phyloP scores from a whole-genome alignment of 768 basidiomycete species.

The Rhodosporidiobolus odoratus region DNA sequence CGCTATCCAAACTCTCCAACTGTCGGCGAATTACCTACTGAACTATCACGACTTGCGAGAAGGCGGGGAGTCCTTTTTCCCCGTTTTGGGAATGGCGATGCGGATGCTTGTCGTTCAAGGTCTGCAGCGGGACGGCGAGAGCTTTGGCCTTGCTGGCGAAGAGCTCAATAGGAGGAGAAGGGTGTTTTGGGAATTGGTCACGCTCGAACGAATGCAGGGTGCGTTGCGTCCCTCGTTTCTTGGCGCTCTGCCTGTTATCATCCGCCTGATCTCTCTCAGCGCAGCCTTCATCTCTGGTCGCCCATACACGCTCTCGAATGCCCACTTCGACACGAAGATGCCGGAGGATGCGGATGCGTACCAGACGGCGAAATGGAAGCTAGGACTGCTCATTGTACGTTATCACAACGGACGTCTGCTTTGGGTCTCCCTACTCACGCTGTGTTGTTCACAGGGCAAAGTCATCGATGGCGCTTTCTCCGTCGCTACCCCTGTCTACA shows the following conservation, averaged over 20 bases:
- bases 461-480: constrained; percentile 33
- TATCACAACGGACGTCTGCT: no score
- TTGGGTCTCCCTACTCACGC: background rate
- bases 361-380: constrained; percentile 25
- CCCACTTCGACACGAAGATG: constrained; percentile 26
- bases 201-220: constrained; percentile 28
- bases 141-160: constrained; percentile 13
- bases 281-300: constrained; percentile 23
- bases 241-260: background rate
- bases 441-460: background rate
- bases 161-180: constrained; percentile 21
- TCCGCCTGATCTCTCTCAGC: background rate
- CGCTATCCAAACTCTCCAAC: constrained; percentile 52
- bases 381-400: constrained; percentile 22
- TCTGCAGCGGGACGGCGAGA: constrained; percentile 10
- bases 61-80: constrained; percentile 26
- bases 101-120: constrained; percentile 22
- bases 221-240: background rate
- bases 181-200: constrained; percentile 29
- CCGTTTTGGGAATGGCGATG: constrained; percentile 13
- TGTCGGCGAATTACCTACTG: constrained; percentile 27
- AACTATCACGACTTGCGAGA: constrained; percentile 28
- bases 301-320: constrained; percentile 11
- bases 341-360: constrained; percentile 11
- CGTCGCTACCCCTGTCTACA: constrained; percentile 20